Conservation (phyloP, 75 land plant species). For the Sequoiadendron giganteum region DNA sequence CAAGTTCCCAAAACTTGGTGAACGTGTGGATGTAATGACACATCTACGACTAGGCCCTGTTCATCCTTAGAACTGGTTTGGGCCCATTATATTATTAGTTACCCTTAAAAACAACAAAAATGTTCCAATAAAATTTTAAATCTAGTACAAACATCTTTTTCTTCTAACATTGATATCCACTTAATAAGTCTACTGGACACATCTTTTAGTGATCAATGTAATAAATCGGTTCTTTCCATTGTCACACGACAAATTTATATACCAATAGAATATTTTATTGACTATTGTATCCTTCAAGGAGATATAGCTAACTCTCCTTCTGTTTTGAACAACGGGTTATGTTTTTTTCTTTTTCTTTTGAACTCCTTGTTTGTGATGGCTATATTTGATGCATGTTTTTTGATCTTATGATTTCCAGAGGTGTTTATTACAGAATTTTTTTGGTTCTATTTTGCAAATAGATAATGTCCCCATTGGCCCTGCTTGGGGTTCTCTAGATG, state of each 20-base stretch:
- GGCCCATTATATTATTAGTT: no score
- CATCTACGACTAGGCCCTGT: no score
- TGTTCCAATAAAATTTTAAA: no score
- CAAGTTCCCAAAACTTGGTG: no score
- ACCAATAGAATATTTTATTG: not conserved
- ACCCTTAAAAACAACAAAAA: no score
- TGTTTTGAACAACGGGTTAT: not conserved
- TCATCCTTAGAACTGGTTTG: no score
- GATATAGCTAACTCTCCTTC: not conserved
- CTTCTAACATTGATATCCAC: not conserved
- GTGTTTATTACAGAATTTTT: not conserved
- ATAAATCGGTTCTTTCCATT: not conserved
- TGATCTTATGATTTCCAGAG: not conserved
- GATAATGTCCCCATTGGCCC: conserved; percentile 52
- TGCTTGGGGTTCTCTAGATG: conserved; percentile 96
- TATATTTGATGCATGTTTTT: not conserved
- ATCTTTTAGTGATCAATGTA: not conserved
- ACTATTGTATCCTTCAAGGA: not conserved
- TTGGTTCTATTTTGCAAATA: conserved; percentile 13
- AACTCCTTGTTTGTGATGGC: not conserved
- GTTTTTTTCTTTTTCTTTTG: not conserved
- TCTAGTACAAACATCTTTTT: not conserved
- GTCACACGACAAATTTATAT: not conserved
- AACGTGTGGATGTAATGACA: no score
- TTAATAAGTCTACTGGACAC: not conserved